Base-by-base conservation (phyloP, 139 green algal genomes). In the Chlorella sorokiniana region DNA sequence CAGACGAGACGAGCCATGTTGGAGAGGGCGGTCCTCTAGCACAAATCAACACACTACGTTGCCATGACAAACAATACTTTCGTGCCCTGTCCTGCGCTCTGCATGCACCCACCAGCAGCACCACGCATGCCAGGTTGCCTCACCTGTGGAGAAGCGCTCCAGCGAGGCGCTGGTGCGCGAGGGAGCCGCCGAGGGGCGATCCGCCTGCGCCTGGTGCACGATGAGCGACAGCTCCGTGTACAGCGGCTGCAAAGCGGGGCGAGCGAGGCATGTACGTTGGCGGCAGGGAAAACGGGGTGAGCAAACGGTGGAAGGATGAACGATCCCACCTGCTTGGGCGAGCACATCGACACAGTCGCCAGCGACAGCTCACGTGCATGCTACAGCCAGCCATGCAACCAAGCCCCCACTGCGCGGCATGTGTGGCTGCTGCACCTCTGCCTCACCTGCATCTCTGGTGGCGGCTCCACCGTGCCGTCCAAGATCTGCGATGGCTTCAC, bases 401-500 rank as follows among this genome's bases (percentile, higher is more conserved):
- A 16, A 59, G 16, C 48, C 48, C n/a, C n/a, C n/a, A n/a, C n/a
- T n/a, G n/a, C n/a, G 7, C 52, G 25, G 7, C 8, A 20, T 61
- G 52, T 29, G 52, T 20, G 27, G 52, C 52, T 18, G 52, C 52
- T 61, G 52, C 27, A 35, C 64, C 25, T 5, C 29, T 38, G n/a
- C 59, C 79, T 35, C 42, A 78, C 54, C 42, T 83, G 73, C 52
- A 86, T 83, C 74, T 86, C 81, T 8, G 61, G 23, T 5, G 81
- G 81, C 63, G 71, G 35, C 48, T 54, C 38, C 0, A 86, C 31
- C 4, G 40, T 64, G 5, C 69, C 81, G 10, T 40, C 22, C 29
- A 86, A 44, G 31, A 86, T 83, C 40, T 75, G 52, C 2, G 35
- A 35, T 10, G 81, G 73, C 64, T 65, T 77, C 6, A 72, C 65